Evolutionary conservation across 345 rosid species (phyloP).

Genomic region (Eucalyptus polyanthemos): DNA sequence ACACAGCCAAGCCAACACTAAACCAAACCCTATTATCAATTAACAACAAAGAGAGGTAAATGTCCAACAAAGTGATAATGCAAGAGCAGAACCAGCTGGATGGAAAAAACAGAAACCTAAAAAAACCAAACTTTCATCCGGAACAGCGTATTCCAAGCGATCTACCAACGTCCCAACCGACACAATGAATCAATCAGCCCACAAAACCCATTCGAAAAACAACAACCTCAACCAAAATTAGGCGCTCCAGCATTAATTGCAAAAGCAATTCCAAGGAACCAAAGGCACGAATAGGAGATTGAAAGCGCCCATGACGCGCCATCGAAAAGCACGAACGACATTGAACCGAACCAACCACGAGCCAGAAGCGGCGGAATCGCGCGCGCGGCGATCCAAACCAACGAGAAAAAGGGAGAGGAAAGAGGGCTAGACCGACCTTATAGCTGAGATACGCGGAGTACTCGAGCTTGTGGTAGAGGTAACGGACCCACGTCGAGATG

Average conservation of each 20-base stretch:
- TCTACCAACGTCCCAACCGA: background rate
- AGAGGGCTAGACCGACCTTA: constrained; percentile 31
- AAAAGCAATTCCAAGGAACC: background rate
- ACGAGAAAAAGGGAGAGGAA: background rate
- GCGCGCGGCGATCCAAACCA: background rate
- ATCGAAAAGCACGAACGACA: background rate
- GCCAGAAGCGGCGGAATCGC: background rate
- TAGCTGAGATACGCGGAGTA: constrained; percentile 46
- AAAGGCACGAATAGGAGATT: background rate
- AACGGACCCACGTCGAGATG: constrained; percentile 64
- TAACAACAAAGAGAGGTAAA: background rate
- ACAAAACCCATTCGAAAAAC: background rate
- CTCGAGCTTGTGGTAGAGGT: constrained; percentile 54
- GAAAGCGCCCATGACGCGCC: background rate
- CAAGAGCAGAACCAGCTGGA: background rate
- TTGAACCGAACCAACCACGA: background rate
- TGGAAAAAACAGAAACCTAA: background rate
- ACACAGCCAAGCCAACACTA: background rate
- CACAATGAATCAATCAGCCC: background rate
- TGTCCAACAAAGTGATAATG: background rate
- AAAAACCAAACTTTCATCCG: background rate
- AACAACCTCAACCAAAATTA: background rate
- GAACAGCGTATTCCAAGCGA: background rate
- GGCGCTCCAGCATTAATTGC: background rate
- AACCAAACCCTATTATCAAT: background rate